A percentile compares a stretch with the other conserved stretches of the same genome.
These are phyloP conservation scores for Fusarium fujikuroi DNA, from an alignment of 2,329 filamentous ascomycete species.

Conservation along the genomic window DNA sequence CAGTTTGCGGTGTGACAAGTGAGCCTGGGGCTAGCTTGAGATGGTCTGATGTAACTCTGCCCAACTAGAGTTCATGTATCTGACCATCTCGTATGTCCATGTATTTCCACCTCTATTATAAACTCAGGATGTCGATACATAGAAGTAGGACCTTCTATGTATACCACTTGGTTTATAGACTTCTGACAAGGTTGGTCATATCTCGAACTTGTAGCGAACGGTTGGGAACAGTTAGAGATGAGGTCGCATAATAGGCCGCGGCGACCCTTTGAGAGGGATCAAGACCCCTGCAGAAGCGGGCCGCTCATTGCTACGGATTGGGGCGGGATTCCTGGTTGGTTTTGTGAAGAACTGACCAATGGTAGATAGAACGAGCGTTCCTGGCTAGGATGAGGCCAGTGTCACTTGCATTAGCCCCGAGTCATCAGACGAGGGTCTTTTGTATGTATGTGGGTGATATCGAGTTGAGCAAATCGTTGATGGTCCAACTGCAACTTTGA, in stretches of 20 bases:
- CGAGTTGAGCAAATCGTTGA: neutral
- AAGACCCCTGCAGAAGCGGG: constrained; percentile 43
- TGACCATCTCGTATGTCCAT: neutral
- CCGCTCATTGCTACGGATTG: constrained; percentile 40
- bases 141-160: neutral
- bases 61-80: constrained; percentile 12
- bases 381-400: constrained; percentile 42
- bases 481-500: neutral
- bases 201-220: constrained; percentile 25
- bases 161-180: neutral
- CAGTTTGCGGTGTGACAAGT: constrained; percentile 41
- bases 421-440: constrained; percentile 34
- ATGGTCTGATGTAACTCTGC: constrained; percentile 40
- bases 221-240: constrained; percentile 22
- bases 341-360: constrained; percentile 39
- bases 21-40: constrained; percentile 31
- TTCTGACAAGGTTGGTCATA: constrained; percentile 13
- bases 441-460: constrained; percentile 11
- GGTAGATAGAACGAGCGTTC: constrained; percentile 18
- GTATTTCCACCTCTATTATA: neutral
- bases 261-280: constrained; percentile 26
- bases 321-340: constrained; percentile 29
- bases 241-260: constrained; percentile 40
- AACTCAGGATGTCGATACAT: neutral
- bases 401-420: constrained; percentile 45